Evolutionary conservation across 2,329 filamentous ascomycete genomes (phyloP).

Genomic region (Paraphaeosphaeria minitans): DNA sequence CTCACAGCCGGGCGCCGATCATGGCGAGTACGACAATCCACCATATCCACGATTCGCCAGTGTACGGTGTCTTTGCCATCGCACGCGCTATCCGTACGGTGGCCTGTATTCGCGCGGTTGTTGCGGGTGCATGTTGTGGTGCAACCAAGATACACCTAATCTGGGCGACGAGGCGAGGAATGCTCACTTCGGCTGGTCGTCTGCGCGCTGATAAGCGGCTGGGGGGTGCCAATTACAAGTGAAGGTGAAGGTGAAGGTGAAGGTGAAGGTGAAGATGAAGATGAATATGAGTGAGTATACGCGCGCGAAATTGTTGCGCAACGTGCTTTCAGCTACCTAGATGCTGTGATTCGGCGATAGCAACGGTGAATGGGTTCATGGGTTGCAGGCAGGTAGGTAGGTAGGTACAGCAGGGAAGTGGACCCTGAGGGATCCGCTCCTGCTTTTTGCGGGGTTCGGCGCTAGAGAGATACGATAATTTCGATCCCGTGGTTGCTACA

Average conservation of each 20-base stretch:
- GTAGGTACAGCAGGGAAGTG: not conserved
- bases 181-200: not conserved
- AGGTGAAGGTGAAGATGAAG: not conserved
- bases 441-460: not conserved
- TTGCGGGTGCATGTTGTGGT: conserved; percentile 4
- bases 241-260: not conserved
- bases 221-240: not conserved
- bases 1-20: conserved; percentile 51
- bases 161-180: no score
- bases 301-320: not conserved
- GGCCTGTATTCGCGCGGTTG: not conserved
- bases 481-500: not conserved
- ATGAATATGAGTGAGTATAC: not conserved
- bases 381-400: no score
- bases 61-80: conserved; percentile 28
- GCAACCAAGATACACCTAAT: not conserved
- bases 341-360: not conserved
- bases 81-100: not conserved
- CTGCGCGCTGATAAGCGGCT: not conserved
- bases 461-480: no score
- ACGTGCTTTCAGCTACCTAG: not conserved
- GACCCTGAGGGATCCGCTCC: not conserved
- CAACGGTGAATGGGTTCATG: not conserved
- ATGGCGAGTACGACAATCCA: conserved; percentile 50
- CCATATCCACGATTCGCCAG: conserved; percentile 55